These are phyloP conservation scores for Plectosphaerella sp. DNA, from an alignment of 2,329 filamentous ascomycete species.

Conservation along the genomic window DNA sequence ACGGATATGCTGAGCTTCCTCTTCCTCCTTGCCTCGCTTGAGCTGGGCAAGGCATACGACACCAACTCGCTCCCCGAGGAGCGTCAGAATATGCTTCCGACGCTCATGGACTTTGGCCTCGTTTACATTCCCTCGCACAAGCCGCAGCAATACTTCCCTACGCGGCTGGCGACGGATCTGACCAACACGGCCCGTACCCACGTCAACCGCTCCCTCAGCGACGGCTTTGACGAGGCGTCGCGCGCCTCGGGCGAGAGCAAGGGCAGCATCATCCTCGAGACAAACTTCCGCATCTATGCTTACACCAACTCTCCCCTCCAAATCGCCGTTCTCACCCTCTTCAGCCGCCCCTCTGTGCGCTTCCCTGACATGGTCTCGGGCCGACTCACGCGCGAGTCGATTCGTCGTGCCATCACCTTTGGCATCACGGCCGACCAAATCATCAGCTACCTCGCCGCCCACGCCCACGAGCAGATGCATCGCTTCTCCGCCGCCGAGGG, in stretches of 20 bases:
- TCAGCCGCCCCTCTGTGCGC: conserved; percentile 80
- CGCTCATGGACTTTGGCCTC: conserved; percentile 87
- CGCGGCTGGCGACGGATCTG: conserved; percentile 87
- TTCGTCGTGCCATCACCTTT: conserved; percentile 79
- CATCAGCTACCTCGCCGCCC: conserved; percentile 84
- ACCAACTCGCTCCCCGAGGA: conserved; percentile 77
- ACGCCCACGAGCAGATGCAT: conserved; percentile 93
- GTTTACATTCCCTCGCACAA: conserved; percentile 66
- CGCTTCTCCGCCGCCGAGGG: conserved; percentile 54
- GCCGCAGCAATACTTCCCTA: conserved; percentile 73
- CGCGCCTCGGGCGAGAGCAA: conserved; percentile 42
- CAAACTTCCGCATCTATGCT: conserved; percentile 95
- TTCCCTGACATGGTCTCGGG: conserved; percentile 94
- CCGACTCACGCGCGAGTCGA: conserved; percentile 82
- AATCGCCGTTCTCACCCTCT: conserved; percentile 89
- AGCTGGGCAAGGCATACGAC: conserved; percentile 87
- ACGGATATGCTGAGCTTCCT: conserved; percentile 95
- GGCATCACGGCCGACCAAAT: conserved; percentile 96
- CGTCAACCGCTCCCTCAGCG: conserved; percentile 64
- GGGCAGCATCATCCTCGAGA: conserved; percentile 93
- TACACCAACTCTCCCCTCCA: conserved; percentile 93
- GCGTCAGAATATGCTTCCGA: conserved; percentile 83
- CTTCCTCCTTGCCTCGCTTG: conserved; percentile 89
- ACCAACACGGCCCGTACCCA: conserved; percentile 74
- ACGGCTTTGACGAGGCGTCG: conserved; percentile 64